These are phyloP conservation scores for Kazachstania kunashirensis DNA, from an alignment of 805 yeast species.

Conservation along the genomic window DNA sequence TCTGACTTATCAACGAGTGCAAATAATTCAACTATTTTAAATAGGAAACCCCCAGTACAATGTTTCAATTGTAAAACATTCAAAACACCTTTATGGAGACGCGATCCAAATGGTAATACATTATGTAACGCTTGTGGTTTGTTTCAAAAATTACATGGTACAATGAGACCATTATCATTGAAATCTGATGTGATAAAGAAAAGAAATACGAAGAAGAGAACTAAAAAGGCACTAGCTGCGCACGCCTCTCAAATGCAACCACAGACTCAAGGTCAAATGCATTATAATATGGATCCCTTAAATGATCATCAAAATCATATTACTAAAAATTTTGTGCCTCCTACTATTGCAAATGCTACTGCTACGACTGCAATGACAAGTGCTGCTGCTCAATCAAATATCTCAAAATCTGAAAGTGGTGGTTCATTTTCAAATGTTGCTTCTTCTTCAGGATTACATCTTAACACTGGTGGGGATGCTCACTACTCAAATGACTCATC, in stretches of 20 bases:
- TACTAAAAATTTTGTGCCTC: slow-evolving; percentile 8
- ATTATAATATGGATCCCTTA: background rate
- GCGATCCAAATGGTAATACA: slow-evolving; percentile 87
- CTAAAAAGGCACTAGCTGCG: slow-evolving; percentile 21
- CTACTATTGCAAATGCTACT: slow-evolving; percentile 8
- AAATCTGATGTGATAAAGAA: slow-evolving; percentile 90
- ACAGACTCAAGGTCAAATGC: background rate
- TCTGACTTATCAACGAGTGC: slow-evolving; percentile 13
- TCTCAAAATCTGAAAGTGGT: slow-evolving; percentile 3
- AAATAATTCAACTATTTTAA: slow-evolving; percentile 1
- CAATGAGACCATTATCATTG: slow-evolving; percentile 80
- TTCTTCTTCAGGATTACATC: background rate
- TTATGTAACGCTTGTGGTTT: slow-evolving; percentile 95
- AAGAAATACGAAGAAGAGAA: slow-evolving; percentile 55
- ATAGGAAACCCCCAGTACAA: slow-evolving; percentile 29
- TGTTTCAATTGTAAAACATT: slow-evolving; percentile 89
- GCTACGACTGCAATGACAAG: slow-evolving; percentile 10
- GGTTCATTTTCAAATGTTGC: slow-evolving; percentile 3
- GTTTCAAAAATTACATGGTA: slow-evolving; percentile 88
- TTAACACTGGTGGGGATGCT: background rate
- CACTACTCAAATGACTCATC: background rate
- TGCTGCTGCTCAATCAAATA: slow-evolving; percentile 4
- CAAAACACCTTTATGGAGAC: slow-evolving; percentile 92
- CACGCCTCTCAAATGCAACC: background rate
- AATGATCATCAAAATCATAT: background rate